Evolutionary conservation across 2,329 filamentous ascomycete species (phyloP).

Genomic region (Colletotrichum siamense): DNA sequence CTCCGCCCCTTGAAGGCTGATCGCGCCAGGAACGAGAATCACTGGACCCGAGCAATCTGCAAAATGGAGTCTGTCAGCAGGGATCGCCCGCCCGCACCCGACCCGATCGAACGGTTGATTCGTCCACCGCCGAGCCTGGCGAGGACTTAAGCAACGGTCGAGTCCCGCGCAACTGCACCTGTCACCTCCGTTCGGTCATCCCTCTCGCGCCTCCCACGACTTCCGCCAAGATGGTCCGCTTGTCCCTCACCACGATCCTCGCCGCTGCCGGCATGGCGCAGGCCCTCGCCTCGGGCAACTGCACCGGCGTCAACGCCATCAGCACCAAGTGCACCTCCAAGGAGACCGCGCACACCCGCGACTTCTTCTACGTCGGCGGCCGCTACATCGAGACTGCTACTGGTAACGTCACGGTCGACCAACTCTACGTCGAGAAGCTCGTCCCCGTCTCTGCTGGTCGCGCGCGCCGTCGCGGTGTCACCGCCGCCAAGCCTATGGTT

Average conservation of each 20-base stretch:
- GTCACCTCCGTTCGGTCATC: background rate
- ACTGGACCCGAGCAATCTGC: background rate
- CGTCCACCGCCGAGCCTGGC: background rate
- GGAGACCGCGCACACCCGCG: conserved; percentile 27
- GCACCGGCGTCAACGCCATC: conserved; percentile 15
- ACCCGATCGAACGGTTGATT: background rate
- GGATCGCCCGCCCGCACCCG: background rate
- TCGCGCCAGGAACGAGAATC: background rate
- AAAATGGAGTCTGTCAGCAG: background rate
- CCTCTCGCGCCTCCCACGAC: background rate
- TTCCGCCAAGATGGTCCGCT: background rate
- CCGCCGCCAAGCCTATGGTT: background rate
- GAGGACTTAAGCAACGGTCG: background rate
- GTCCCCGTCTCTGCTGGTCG: conserved; percentile 28
- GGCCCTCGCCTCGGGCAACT: background rate
- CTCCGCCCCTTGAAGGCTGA: conserved; percentile 2
- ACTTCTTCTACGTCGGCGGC: conserved; percentile 42
- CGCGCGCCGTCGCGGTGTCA: background rate
- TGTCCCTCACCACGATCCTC: background rate
- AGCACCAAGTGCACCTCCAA: conserved; percentile 16
- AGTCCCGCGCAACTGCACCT: background rate
- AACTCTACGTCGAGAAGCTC: conserved; percentile 61
- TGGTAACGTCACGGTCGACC: conserved; percentile 39
- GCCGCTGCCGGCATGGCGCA: background rate
- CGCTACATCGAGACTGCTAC: conserved; percentile 32